Conservation (phyloP, 1,139 yeast genomes). For the Saccharomycopsis phalli region DNA sequence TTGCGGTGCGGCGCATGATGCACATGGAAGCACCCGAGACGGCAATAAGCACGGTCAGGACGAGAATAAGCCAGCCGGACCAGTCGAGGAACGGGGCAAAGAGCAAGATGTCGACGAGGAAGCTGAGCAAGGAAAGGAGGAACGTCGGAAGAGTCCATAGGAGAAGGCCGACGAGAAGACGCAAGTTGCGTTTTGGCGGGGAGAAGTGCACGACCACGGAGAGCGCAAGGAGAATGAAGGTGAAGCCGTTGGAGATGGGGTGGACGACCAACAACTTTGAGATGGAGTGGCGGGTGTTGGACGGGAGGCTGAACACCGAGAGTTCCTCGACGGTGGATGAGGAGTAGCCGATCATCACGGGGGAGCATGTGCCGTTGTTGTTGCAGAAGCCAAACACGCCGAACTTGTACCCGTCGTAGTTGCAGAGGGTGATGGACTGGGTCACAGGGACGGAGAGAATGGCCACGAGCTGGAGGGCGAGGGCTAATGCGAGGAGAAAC, state of each 20-base stretch:
- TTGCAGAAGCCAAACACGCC: constrained; percentile 86
- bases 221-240: constrained; percentile 40
- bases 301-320: constrained; percentile 41
- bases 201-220: constrained; percentile 33
- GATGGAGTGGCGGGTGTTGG: constrained; percentile 53
- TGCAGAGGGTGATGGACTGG: constrained; percentile 38
- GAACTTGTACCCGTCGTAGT: constrained; percentile 45
- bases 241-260: constrained; percentile 75
- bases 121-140: constrained; percentile 39
- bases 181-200: constrained; percentile 25
- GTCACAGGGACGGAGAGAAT: constrained; percentile 59
- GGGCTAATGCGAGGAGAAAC: constrained; percentile 37
- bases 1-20: constrained; percentile 36
- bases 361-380: constrained; percentile 38
- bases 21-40: constrained; percentile 35
- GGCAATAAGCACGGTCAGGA: constrained; percentile 36
- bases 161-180: constrained; percentile 30
- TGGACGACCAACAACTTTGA: constrained; percentile 69
- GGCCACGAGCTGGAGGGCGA: constrained; percentile 45
- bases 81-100: constrained; percentile 45
- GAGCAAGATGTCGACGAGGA: constrained; percentile 44
- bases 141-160: constrained; percentile 40
- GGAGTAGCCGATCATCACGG: constrained; percentile 42
- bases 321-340: constrained; percentile 26
- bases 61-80: constrained; percentile 47